Percentiles rank a stretch among this genome's conserved stretches.
Evolutionary conservation across 768 basidiomycete species (phyloP).

Genomic region (Collybia mongolica): DNA sequence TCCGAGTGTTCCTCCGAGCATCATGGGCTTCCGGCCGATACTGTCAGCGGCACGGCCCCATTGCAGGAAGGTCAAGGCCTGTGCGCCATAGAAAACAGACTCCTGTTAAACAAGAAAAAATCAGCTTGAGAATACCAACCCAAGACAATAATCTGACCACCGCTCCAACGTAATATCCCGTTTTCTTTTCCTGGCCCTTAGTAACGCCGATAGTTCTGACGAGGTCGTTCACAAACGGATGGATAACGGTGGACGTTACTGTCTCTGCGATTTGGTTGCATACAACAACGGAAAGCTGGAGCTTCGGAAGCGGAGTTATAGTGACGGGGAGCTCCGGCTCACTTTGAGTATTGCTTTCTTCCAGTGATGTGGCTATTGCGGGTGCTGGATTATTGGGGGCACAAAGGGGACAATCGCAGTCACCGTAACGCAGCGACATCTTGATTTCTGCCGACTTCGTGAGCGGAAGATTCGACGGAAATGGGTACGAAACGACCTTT

Average conservation of each 20-base stretch:
- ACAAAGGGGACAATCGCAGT: too few species aligned
- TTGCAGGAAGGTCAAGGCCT: constrained; percentile 30
- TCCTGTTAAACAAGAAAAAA: constrained; percentile 19
- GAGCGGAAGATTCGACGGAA: too few species aligned
- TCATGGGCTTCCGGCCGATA: constrained; percentile 31
- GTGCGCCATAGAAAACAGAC: constrained; percentile 32
- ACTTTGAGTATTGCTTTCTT: too few species aligned
- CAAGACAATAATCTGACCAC: constrained; percentile 24
- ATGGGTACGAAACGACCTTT: too few species aligned
- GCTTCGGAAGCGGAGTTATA: constrained; percentile 26
- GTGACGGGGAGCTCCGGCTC: too few species aligned
- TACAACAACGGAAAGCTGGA: constrained; percentile 28
- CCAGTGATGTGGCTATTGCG: too few species aligned
- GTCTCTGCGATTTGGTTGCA: constrained; percentile 34
- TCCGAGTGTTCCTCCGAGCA: constrained; percentile 31
- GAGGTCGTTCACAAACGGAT: constrained; percentile 38
- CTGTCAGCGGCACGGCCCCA: constrained; percentile 34
- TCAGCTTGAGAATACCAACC: background rate
- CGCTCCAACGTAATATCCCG: constrained; percentile 41
- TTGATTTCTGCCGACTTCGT: too few species aligned
- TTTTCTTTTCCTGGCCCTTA: constrained; percentile 32
- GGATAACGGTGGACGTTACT: constrained; percentile 35
- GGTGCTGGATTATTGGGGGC: too few species aligned
- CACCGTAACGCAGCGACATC: too few species aligned
- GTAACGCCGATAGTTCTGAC: constrained; percentile 35